Percentiles rank a stretch among this genome's conserved stretches.
Conservation (phyloP, 2,329 filamentous ascomycete species). For the Colletotrichum orbiculare region DNA sequence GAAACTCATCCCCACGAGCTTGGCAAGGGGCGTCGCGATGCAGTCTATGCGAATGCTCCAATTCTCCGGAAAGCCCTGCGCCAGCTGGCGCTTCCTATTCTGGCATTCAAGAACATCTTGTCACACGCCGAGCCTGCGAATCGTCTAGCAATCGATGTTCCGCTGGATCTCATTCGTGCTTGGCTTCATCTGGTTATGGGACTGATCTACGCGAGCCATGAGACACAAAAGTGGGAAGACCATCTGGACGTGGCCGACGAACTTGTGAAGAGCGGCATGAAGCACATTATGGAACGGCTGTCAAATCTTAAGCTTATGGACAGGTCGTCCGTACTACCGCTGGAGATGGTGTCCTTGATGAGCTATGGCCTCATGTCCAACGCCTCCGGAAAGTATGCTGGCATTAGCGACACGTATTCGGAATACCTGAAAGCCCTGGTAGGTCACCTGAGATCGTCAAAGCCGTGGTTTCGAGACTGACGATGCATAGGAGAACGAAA, state of each 20-base stretch:
- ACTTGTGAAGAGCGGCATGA: conserved; percentile 49
- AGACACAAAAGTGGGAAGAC: conserved; percentile 40
- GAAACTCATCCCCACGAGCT: conserved; percentile 8
- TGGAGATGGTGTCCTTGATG: conserved; percentile 55
- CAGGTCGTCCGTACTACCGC: conserved; percentile 52
- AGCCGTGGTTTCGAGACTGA: conserved; percentile 36
- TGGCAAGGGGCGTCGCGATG: conserved; percentile 14
- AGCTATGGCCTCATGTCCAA: conserved; percentile 52
- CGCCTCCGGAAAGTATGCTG: conserved; percentile 48
- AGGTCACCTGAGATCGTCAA: conserved; percentile 32
- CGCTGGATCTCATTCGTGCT: conserved; percentile 49
- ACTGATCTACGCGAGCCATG: conserved; percentile 44
- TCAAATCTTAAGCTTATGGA: conserved; percentile 47
- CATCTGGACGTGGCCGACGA: conserved; percentile 45
- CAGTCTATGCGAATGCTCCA: conserved; percentile 28
- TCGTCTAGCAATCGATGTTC: conserved; percentile 44
- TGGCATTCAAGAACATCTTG: conserved; percentile 40
- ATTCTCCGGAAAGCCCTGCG: conserved; percentile 27
- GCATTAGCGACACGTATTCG: conserved; percentile 55
- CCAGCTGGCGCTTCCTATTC: conserved; percentile 33
- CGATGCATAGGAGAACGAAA: conserved; percentile 49
- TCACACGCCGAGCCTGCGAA: conserved; percentile 34
- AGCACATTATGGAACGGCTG: conserved; percentile 48
- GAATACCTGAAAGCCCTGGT: conserved; percentile 54
- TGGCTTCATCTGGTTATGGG: conserved; percentile 56